Conservation (phyloP, 2,329 filamentous ascomycete genomes). For the Alternaria solani region DNA sequence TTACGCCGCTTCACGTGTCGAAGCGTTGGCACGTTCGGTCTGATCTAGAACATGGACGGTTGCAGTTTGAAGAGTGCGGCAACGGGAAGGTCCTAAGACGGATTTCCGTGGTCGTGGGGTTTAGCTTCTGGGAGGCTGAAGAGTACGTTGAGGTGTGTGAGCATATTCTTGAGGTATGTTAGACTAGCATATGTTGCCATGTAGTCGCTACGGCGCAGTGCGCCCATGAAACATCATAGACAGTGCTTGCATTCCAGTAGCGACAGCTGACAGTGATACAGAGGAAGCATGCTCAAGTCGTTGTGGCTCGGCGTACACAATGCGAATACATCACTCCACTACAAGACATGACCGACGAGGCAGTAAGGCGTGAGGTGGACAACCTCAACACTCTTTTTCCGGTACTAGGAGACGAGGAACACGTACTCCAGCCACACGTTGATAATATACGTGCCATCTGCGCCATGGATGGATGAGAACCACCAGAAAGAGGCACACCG, state of each 20-base stretch:
- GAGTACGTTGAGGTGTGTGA: conserved; percentile 14
- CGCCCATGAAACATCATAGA: background rate
- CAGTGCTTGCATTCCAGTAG: background rate
- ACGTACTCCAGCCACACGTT: background rate
- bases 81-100: conserved; percentile 4
- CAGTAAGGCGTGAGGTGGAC: conserved; percentile 5
- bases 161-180: conserved; percentile 13
- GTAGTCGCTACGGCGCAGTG: background rate
- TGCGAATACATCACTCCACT: conserved; percentile 7
- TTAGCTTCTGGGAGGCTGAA: conserved; percentile 18
- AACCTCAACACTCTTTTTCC: conserved; percentile 14
- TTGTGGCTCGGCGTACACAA: conserved; percentile 9
- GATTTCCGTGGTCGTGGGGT: conserved; percentile 9
- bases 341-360: conserved; percentile 1
- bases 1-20: conserved; percentile 6
- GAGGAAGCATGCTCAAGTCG: conserved; percentile 11
- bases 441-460: conserved; percentile 9
- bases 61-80: conserved; percentile 13
- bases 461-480: background rate
- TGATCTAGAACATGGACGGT: conserved; percentile 17
- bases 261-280: background rate
- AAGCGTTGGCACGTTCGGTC: conserved; percentile 11
- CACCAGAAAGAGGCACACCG: background rate
- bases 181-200: background rate
- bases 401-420: conserved; percentile 1